Conservation (phyloP, 192 early-diverging fungal genomes). For the Helicostylum pulchrum region DNA sequence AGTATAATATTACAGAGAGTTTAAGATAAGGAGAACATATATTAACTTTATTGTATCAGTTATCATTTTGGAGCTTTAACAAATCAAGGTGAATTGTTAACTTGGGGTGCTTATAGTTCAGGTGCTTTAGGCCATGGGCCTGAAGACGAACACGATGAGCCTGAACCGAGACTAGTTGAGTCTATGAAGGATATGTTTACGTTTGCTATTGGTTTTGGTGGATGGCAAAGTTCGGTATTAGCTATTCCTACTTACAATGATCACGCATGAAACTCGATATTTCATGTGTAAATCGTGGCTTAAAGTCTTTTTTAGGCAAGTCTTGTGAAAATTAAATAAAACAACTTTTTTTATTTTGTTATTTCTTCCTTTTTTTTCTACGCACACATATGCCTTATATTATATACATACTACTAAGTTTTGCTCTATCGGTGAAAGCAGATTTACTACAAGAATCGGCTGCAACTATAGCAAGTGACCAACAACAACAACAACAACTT, state of each 20-base stretch:
- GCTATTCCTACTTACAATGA: not conserved
- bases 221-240: conserved; percentile 25
- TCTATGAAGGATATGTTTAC: conserved; percentile 21
- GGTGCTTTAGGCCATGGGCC: conserved; percentile 22
- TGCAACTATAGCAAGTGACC: not conserved
- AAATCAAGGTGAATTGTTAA: conserved; percentile 15
- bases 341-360: no score
- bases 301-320: no score
- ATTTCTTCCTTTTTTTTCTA: no score
- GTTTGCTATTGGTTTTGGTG: conserved; percentile 31
- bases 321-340: no score
- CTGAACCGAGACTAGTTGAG: conserved; percentile 1
- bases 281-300: no score
- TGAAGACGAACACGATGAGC: not conserved
- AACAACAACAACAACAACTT: not conserved
- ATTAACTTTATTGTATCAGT: conserved; percentile 3
- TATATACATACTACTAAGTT: no score
- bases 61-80: conserved; percentile 29
- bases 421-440: no score
- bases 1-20: not conserved
- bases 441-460: no score
- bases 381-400: no score
- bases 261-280: no score
- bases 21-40: not conserved
- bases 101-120: conserved; percentile 19